Conservation (phyloP, 2,329 filamentous ascomycete genomes). For the Neofusicoccum cordaticola region DNA sequence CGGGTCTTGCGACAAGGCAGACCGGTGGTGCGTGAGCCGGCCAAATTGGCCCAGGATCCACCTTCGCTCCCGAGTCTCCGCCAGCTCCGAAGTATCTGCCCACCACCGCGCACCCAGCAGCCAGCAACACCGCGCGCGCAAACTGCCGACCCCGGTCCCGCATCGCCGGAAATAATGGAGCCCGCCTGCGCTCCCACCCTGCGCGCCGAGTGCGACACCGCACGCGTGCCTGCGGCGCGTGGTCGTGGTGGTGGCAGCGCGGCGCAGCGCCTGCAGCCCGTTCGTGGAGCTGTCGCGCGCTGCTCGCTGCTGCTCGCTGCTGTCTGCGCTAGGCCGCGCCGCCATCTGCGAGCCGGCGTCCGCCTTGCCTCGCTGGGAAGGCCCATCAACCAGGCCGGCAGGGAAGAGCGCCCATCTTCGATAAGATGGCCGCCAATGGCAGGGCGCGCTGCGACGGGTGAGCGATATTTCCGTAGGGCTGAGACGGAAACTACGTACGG, state of each 20-base stretch:
- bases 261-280: not conserved
- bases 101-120: not conserved
- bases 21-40: slow-evolving; percentile 3
- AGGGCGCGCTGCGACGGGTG: not conserved
- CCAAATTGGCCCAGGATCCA: slow-evolving; percentile 4
- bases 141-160: slow-evolving; percentile 4
- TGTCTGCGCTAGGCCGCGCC: not conserved
- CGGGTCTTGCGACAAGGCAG: slow-evolving; percentile 3
- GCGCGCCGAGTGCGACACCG: not conserved
- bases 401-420: not conserved
- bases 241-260: not conserved
- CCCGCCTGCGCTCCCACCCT: not conserved
- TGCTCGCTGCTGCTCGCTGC: not conserved
- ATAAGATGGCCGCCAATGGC: not conserved
- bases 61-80: slow-evolving; percentile 9
- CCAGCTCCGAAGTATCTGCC: slow-evolving; percentile 8
- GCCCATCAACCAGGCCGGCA: not conserved
- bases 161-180: not conserved
- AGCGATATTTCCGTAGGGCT: slow-evolving; percentile 15
- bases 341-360: not conserved
- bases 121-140: not conserved
- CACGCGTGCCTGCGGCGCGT: not conserved
- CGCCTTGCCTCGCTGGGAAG: not conserved
- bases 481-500: slow-evolving; percentile 12
- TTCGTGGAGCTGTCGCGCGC: not conserved